These are phyloP conservation scores for Cercospora berteroae DNA, from an alignment of 2,329 filamentous ascomycete genomes.

Conservation along the genomic window DNA sequence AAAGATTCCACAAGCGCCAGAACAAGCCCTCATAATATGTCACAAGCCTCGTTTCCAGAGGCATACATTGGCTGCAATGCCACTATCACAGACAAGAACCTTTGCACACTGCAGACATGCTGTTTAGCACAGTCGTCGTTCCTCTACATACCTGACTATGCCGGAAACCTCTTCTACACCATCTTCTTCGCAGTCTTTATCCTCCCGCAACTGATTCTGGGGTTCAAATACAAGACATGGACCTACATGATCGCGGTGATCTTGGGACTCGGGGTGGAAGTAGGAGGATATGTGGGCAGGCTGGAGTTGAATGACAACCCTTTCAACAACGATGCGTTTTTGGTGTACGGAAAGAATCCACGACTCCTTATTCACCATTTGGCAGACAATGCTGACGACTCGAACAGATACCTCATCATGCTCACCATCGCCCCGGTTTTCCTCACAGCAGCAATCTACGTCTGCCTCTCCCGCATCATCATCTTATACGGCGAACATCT, in stretches of 20 bases:
- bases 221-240: constrained; percentile 55
- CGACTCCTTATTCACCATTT: too few relatives aligned
- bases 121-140: constrained; percentile 43
- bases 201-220: constrained; percentile 50
- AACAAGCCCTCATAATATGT: too few relatives aligned
- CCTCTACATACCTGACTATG: constrained; percentile 53
- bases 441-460: constrained; percentile 55
- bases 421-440: constrained; percentile 60
- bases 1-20: too few relatives aligned
- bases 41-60: background rate
- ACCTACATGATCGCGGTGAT: constrained; percentile 53
- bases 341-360: too few relatives aligned
- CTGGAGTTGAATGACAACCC: constrained; percentile 55
- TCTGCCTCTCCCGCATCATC: constrained; percentile 58
- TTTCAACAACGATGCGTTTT: constrained; percentile 50
- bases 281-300: constrained; percentile 57
- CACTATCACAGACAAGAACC: constrained; percentile 14
- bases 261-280: constrained; percentile 51
- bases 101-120: constrained; percentile 34
- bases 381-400: constrained; percentile 13
- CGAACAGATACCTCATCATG: constrained; percentile 54
- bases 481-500: constrained; percentile 51
- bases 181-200: constrained; percentile 52
- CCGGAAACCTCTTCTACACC: constrained; percentile 47
- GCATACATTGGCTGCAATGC: constrained; percentile 24